Base-by-base conservation (phyloP, 768 basidiomycete species). In the Rossbeevera mucosa region DNA sequence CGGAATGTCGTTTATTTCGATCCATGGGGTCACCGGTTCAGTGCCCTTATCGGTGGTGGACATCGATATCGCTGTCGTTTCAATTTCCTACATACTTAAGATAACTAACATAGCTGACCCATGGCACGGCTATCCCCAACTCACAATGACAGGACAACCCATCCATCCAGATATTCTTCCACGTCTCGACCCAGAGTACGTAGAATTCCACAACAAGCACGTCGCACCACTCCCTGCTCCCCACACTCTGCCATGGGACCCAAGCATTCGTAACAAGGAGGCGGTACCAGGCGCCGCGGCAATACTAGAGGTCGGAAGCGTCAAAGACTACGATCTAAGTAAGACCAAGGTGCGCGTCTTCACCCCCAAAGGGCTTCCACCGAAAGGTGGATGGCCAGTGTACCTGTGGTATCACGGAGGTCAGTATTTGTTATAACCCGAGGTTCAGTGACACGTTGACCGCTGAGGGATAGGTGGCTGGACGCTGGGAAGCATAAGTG, bases 331-430 rank as follows among this genome's bases (percentile, higher is more conserved):
- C 44, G 66, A 75, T 24, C 60, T 86, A 49, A 74, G 69, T 14
- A 72, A 80, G 46, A 80, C 77, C 50, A 76, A 75, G 28, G 73
- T 86, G 28, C 78, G 87, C 26, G 78, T 80, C 5, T 88, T 84
- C 62, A 84, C 82, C 1, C 88, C 88, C 0, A 61, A 69, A 36
- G 65, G 65, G 18, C 72, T 77, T 43, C 59, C 71, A 0, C 85
- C 85, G 0, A 62, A 59, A 2, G 66, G 64, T 0, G 87, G 87
- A 16, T 88, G 87, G 87, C 86, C 86, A 0, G 77, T 81, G 2
- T 79, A 88, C 54, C 75, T 87, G 41, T 89, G 78, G 75, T 87
- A 83, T 63, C 88, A 88, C 56, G 88, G 88, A 48, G 87, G 86
- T 80, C 54, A 50, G 75, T 58, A 8, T 11, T 13, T 31, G 7